A percentile compares a stretch with the other conserved stretches of the same genome.
Evolutionary conservation across 73 alveolate genomes (phyloP).

Genomic region (Tetrahymena elliotti): DNA sequence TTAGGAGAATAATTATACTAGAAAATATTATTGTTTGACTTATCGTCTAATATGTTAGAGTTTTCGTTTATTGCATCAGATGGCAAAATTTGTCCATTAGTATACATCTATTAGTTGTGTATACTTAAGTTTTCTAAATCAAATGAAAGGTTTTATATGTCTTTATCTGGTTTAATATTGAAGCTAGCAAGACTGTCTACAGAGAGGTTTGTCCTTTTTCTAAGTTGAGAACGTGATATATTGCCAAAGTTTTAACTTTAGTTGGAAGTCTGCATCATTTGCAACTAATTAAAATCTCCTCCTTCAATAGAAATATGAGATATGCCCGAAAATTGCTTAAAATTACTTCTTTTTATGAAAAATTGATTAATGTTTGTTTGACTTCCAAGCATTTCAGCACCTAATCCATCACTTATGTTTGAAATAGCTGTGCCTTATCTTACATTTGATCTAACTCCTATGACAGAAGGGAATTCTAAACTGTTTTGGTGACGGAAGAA

Average conservation of each 20-base stretch:
- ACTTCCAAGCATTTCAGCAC: neutral
- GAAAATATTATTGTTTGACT: neutral
- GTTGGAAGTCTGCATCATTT: neutral
- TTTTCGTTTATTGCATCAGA: neutral
- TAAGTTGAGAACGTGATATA: neutral
- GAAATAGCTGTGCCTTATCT: neutral
- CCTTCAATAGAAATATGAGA: neutral
- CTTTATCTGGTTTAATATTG: neutral
- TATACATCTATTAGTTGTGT: neutral
- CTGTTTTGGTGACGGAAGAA: neutral
- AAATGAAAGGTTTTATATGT: neutral
- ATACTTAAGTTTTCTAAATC: neutral
- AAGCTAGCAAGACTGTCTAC: neutral
- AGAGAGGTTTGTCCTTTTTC: neutral
- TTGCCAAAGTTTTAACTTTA: neutral
- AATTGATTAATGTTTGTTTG: neutral
- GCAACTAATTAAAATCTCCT: neutral
- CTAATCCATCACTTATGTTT: neutral
- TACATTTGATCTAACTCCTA: neutral
- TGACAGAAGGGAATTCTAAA: neutral
- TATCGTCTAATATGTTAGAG: neutral
- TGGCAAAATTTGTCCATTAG: neutral
- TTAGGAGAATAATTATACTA: neutral
- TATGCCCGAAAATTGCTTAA: neutral
- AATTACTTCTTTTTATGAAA: neutral